Evolutionary conservation across 768 basidiomycete genomes (phyloP), one percentile per base, ranked within the genome.

Genomic region (Kwoniella heveanensis): DNA sequence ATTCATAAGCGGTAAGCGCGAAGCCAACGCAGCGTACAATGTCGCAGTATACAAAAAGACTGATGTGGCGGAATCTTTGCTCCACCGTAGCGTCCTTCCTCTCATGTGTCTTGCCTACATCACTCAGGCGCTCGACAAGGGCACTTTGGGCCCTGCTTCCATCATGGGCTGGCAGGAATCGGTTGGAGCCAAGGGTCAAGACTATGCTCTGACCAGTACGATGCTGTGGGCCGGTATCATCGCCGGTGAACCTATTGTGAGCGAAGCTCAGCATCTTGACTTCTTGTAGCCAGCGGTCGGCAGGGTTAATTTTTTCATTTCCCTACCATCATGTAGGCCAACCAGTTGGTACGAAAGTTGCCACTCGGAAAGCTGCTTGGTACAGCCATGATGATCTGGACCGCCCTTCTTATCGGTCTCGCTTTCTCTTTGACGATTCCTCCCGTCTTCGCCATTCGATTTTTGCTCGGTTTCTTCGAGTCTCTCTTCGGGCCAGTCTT

Each of bases 171-270:
- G 52, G 50, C 58, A 55, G 1, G 49, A 55, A 13, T 63, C 69
- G 22, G 64, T 68, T 19, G 49, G 54, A 1, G 71, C 71, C 0
- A 36, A 46, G 12, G 70, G 70, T 13, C 66, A 68, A 57, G 67
- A 74, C 32, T 74, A 68, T 50, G 66, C 66, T 22, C 44, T 74
- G n/a, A 71, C 72, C 13, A 65, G 64, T 25, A 74, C 72, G 10
- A 19, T 70, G 22, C 54, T 74, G 27, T 74, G 72, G 72, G 51
- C 54, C 39, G 72, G 72, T 26, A 67, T 74, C 56, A 67, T 74
- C 46, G 53, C 66, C 17, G 72, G 72, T 9, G 72, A 74, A 57
- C 69, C 69, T 10, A 39, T 70, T 6, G 72, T 70, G 24, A 62
- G 68, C n/a, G n/a, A n/a, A n/a, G n/a, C n/a, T n/a, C n/a, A n/a